phyloP scores from a whole-genome alignment of 768 basidiomycete genomes.

The Lentinula aciculospora region DNA sequence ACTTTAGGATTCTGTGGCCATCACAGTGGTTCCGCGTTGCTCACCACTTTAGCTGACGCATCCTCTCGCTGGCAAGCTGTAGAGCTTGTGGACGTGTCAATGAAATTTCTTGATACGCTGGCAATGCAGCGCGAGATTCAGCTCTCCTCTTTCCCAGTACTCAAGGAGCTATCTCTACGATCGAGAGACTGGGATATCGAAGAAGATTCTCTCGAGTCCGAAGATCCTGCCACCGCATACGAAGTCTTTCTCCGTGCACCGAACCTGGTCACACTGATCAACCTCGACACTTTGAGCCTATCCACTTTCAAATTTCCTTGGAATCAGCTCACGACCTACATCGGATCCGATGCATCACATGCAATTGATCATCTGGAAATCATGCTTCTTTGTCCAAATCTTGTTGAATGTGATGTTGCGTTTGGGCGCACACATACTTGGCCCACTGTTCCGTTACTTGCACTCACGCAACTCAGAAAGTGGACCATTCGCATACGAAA shows the following conservation, averaged over 20 bases:
- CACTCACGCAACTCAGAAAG: neutral
- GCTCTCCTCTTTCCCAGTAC: neutral
- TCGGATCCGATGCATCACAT: neutral
- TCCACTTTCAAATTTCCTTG: neutral
- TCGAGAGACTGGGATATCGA: neutral
- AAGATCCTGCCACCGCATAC: neutral
- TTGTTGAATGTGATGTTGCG: neutral
- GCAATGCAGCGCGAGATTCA: neutral
- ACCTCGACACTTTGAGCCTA: neutral
- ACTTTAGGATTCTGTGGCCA: neutral
- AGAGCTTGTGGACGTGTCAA: neutral
- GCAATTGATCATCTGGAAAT: neutral
- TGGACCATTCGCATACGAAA: conserved; percentile 1
- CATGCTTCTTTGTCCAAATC: neutral
- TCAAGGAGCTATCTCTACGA: neutral
- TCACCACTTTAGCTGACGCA: neutral
- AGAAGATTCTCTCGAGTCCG: neutral
- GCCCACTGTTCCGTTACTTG: neutral
- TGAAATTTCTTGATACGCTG: neutral
- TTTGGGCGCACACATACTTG: neutral
- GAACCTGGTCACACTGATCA: neutral
- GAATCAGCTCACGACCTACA: conserved; percentile 3
- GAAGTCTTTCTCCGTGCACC: neutral
- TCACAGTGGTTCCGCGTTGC: neutral
- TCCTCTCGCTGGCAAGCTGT: neutral